Evolutionary conservation across 169 alveolate species (phyloP).

Genomic region (Eimeria sp.): DNA sequence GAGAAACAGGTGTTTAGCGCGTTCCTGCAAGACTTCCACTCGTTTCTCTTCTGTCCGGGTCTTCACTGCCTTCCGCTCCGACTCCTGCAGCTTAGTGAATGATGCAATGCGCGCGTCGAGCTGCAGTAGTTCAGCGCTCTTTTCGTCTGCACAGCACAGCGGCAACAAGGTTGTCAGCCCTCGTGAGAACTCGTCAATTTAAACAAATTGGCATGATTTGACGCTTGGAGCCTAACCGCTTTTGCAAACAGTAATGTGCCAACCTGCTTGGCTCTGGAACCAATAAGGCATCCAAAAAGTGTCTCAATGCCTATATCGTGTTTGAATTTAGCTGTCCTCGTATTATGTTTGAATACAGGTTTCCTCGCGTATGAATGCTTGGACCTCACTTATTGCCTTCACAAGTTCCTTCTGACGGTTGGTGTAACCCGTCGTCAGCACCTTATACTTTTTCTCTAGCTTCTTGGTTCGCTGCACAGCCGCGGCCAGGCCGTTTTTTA

Average conservation of each 20-base stretch:
- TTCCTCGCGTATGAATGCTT: not conserved
- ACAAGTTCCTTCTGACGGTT: conserved; percentile 47
- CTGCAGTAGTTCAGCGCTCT: conserved; percentile 58
- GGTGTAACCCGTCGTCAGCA: conserved; percentile 57
- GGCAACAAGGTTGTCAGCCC: not conserved
- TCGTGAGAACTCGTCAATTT: not conserved
- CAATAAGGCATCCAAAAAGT: not conserved
- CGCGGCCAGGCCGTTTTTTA: conserved; percentile 17
- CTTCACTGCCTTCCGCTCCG: conserved; percentile 70
- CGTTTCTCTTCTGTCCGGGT: conserved; percentile 44
- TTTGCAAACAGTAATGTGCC: not conserved
- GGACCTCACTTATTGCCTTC: conserved; percentile 59
- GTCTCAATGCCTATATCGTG: not conserved
- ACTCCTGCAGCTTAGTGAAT: conserved; percentile 34
- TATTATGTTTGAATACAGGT: not conserved
- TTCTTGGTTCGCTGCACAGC: conserved; percentile 65
- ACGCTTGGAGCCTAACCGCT: not conserved
- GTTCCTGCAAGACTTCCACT: conserved; percentile 61
- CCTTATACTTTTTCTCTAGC: conserved; percentile 61
- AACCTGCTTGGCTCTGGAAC: not conserved
- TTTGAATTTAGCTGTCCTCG: not conserved
- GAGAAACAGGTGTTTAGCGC: conserved; percentile 63
- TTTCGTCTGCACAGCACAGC: conserved; percentile 37
- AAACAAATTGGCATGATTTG: not conserved
- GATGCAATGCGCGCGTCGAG: conserved; percentile 70